A percentile compares a stretch with the other conserved stretches of the same genome.
These are phyloP conservation scores for Fusarium transvaalense DNA, from an alignment of 2,329 filamentous ascomycete genomes.

Conservation along the genomic window DNA sequence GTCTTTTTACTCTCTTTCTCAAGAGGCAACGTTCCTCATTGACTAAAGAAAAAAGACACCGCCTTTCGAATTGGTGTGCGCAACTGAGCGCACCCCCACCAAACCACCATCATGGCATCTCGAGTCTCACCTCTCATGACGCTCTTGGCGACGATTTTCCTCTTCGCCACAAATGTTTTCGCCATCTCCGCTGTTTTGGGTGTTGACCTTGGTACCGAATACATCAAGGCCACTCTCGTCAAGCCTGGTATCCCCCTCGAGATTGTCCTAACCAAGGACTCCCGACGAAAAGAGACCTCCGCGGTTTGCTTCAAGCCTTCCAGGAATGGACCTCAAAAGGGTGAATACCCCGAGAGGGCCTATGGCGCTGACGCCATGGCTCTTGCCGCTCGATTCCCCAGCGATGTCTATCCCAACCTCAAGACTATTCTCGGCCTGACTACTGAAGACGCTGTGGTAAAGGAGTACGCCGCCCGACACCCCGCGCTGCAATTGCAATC, in stretches of 20 bases:
- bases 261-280: constrained; percentile 97
- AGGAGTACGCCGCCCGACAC: constrained; percentile 80
- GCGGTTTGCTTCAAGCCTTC: constrained; percentile 94
- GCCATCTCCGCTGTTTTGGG: constrained; percentile 83
- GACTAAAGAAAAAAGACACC: constrained; percentile 25
- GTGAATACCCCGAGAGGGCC: constrained; percentile 84
- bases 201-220: constrained; percentile 94
- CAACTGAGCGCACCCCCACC: constrained; percentile 44
- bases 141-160: constrained; percentile 55
- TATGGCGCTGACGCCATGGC: constrained; percentile 95
- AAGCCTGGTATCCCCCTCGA: constrained; percentile 98
- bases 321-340: constrained; percentile 71
- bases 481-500: constrained; percentile 79
- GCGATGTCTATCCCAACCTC: constrained; percentile 94
- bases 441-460: constrained; percentile 69
- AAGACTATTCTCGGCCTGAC: constrained; percentile 88
- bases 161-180: constrained; percentile 60
- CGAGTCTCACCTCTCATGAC: constrained; percentile 54
- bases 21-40: constrained; percentile 27
- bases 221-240: constrained; percentile 94
- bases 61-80: constrained; percentile 36
- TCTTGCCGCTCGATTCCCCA: constrained; percentile 86
- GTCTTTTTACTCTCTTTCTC: constrained; percentile 35
- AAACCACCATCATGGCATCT: constrained; percentile 52
- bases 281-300: constrained; percentile 92